Percentiles rank a stretch among this genome's conserved stretches.
phyloP scores from a whole-genome alignment of 2,329 filamentous ascomycete species.

The Trichoderma brevicompactum region DNA sequence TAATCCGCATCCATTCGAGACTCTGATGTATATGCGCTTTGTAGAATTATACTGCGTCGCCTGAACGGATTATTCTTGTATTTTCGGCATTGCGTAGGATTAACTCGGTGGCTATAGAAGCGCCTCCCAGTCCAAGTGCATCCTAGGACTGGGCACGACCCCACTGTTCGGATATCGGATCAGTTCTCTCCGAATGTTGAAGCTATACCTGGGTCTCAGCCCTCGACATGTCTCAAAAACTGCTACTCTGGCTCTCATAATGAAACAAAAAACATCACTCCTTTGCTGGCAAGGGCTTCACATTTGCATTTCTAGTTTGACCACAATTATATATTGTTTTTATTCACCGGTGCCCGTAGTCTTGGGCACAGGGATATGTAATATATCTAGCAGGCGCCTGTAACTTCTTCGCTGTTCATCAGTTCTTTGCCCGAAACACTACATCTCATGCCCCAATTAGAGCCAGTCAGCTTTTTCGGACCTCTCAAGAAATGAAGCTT shows the following conservation, averaged over 20 bases:
- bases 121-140: too few relatives aligned
- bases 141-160: background rate
- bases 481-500: background rate
- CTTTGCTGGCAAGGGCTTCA: too few relatives aligned
- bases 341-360: background rate
- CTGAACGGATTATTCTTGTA: too few relatives aligned
- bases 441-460: background rate
- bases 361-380: background rate
- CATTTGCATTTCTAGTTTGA: background rate
- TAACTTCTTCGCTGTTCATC: background rate
- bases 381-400: background rate
- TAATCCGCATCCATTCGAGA: background rate
- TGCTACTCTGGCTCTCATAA: background rate
- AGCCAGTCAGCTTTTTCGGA: background rate
- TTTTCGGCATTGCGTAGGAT: too few relatives aligned
- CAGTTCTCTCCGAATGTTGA: slow-evolving; percentile 14
- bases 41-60: too few relatives aligned
- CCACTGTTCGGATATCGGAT: slow-evolving; percentile 25
- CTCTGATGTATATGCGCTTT: background rate
- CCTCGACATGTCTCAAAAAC: background rate
- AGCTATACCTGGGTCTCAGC: slow-evolving; percentile 12
- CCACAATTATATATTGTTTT: background rate
- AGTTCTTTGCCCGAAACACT: background rate
- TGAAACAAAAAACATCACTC: background rate
- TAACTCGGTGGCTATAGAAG: background rate